These are phyloP conservation scores for Zygosaccharomyces sapae DNA, from an alignment of 1,139 yeast genomes.

Conservation along the genomic window DNA sequence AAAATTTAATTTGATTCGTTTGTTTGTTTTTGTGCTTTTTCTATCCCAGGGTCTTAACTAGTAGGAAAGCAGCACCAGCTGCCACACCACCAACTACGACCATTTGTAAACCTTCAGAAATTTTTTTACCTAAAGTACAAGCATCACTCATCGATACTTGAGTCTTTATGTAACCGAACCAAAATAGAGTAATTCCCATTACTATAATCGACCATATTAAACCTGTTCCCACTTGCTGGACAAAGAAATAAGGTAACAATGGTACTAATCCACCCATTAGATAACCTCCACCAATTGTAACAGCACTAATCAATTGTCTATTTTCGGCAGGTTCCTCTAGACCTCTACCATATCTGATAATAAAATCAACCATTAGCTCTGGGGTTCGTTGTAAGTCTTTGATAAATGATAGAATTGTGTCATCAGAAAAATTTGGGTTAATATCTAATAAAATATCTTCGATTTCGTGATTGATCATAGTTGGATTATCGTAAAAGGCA, in stretches of 20 bases:
- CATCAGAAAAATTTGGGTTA: conserved; percentile 52
- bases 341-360: conserved; percentile 72
- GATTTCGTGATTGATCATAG: conserved; percentile 53
- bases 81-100: conserved; percentile 89
- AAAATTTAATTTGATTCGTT: too few species aligned
- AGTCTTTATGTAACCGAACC: conserved; percentile 85
- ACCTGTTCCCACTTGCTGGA: conserved; percentile 68
- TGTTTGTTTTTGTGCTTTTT: not conserved
- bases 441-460: conserved; percentile 68
- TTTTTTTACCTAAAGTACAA: conserved; percentile 56
- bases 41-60: conserved; percentile 50
- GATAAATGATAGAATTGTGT: conserved; percentile 60
- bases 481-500: conserved; percentile 63
- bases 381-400: conserved; percentile 69
- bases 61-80: conserved; percentile 94
- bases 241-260: conserved; percentile 73
- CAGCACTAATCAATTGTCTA: conserved; percentile 67
- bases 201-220: conserved; percentile 69
- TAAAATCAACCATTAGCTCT: conserved; percentile 64
- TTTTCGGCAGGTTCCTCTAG: conserved; percentile 82
- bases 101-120: conserved; percentile 85
- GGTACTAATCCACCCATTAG: conserved; percentile 78
- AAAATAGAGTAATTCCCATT: conserved; percentile 80
- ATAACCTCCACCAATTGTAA: conserved; percentile 72
- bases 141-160: conserved; percentile 78